Evolutionary conservation across 805 yeast genomes (phyloP), one percentile per base, ranked within the genome.

Genomic region (Millerozyma miso): DNA sequence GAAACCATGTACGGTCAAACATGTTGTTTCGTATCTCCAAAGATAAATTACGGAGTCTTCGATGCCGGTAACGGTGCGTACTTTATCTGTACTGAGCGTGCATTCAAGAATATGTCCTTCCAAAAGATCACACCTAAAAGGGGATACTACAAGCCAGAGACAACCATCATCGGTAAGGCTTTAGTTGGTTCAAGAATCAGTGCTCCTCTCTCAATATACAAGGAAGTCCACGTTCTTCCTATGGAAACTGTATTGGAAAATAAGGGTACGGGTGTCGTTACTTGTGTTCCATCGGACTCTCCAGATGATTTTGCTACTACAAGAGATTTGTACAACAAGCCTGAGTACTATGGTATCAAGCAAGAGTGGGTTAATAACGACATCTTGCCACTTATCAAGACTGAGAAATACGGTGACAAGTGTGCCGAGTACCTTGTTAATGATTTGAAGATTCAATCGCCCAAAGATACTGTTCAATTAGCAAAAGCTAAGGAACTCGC

Each of bases 1-100:
- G 99, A 93, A 72, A 93, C 99, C 54, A 88, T 93, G 97, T 90
- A 90, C 60, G 98, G 97, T 50, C 98, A 93, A 74, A 88, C 97
- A 4, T 88, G 96, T 76, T 90, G 97, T 77, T 93, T 91, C 58
- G 98, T 93, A 18, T 87, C 96, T 20, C 97, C 98, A 62, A 88
- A 86, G 73, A 88, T 93, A 55, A 80, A 77, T 37, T 93, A 93
- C 60, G 98, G 99, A 62, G 66, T 93, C 40, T 93, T 86, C 62
- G 87, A 88, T 61, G 91, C 88, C 43, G 91, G 93, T 48, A 73
- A 77, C 45, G 79, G 76, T 50, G 83, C 83, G 55, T 81, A 76
- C 67, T 89, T 70, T 68, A 82, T 93, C 60, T 83, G 93, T 58
- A 93, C 99, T 37, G 85, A 87, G 67, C 86, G 97, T 62, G 93